Base-by-base conservation (phyloP, 345 rosid genomes). In the Mallotus nudiflorus region DNA sequence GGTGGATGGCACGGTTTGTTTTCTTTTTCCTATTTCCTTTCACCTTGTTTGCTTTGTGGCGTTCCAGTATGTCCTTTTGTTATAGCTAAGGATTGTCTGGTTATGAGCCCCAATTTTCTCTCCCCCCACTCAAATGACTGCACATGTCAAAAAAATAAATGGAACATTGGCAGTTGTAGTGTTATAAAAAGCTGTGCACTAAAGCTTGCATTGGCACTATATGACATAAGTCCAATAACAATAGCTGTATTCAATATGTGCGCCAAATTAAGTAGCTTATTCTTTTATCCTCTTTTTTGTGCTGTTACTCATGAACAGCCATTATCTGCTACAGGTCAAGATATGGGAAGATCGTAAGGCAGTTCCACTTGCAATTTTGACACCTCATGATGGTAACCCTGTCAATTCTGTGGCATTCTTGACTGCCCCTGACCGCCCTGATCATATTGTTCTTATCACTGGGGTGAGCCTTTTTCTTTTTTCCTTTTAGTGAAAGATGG, bases 281-380 rank as follows among this genome's bases (percentile, higher is more conserved):
- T 44, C 39, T 3, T 62, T 57, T 11, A 6, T 66, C 22, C 28
- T 54, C 48, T 28, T 49, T 49, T 59, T 35, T 29, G 9, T 58
- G 46, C n/a, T 19, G 25, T 42, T 62, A 48, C 61, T 77, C 10
- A 37, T 65, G 62, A 74, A 54, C n/a, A 33, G 20, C 67, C 3
- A 27, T 65, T 14, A 62, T 49, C 55, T 69, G 48, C 64, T 55
- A 70, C 87, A 94, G 98, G 82, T 94, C 57, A 94, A 94, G 80
- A 89, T 94, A 70, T 94, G 98, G 98, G 95, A 90, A 75, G 97
- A 91, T 67, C 85, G 78, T 62, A 94, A 87, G 81, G 73, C 80
- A 53, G 78, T 63, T 20, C 92, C 97, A 58, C 89, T 91, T 79
- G 77, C 79, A 54, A 78, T 87, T 52, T 79, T 94, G 81, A 91